Conservation (phyloP, 129 eudicot species). For the carrot (Daucus carota) region DNA sequence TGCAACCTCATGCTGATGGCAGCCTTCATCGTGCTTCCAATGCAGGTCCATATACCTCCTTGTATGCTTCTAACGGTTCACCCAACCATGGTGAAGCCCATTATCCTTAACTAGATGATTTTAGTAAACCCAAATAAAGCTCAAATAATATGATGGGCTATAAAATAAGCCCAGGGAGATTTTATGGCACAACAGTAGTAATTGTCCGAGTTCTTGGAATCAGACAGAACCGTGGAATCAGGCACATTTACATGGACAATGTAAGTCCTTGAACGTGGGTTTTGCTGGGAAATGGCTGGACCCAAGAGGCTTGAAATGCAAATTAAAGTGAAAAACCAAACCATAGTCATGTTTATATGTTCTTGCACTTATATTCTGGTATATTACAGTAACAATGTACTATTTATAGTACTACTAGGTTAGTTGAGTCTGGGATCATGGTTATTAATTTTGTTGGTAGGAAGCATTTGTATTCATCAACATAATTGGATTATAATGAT, state of each 20-base stretch:
- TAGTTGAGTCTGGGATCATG: background rate
- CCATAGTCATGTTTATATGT: background rate
- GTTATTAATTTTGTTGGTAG: background rate
- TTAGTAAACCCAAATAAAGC: too few relatives aligned
- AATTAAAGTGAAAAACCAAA: background rate
- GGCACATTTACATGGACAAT: constrained; percentile 45
- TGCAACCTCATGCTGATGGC: too few relatives aligned
- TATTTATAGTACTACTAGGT: background rate
- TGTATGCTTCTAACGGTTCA: too few relatives aligned
- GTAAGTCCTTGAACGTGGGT: constrained; percentile 20
- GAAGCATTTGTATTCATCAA: background rate
- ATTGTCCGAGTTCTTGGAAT: background rate
- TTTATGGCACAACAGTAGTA: background rate
- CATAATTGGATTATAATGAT: background rate
- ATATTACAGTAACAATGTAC: background rate
- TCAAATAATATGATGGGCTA: too few relatives aligned
- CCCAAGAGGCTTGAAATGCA: background rate
- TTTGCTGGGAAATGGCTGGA: background rate
- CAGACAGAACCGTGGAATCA: constrained; percentile 23
- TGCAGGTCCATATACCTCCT: too few relatives aligned
- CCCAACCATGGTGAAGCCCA: too few relatives aligned
- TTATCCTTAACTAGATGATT: too few relatives aligned
- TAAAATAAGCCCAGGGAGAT: too few relatives aligned
- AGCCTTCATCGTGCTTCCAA: too few relatives aligned
- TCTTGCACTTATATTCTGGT: background rate